Evolutionary conservation across 768 basidiomycete genomes (phyloP), one percentile per base, ranked within the genome.

Genomic region (Hericium coralloides): DNA sequence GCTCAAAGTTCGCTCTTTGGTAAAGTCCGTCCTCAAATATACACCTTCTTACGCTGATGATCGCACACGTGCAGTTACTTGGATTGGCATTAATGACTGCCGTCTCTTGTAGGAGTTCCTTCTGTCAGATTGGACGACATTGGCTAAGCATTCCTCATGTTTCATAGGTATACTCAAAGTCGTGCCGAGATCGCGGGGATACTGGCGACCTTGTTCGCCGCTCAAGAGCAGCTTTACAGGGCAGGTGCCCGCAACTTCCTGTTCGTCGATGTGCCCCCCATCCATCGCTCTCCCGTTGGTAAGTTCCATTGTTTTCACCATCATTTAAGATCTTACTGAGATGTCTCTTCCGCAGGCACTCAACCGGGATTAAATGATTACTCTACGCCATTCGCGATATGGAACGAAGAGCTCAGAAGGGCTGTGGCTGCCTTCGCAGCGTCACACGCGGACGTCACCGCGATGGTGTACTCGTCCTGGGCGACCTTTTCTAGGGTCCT

Each of bases 61-160:
- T 23, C 31, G 22, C 43, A 15, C 15, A 31, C 18, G 43, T 15
- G 52, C 55, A 85, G 83, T 82, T 5, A 82, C 79, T 2, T 85
- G 82, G 81, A 71, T 84, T 53, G 84, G 85, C 3, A 84, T 85
- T 56, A 87, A 85, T 57, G 84, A 85, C 67, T 78, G 79, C 72
- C 43, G 43, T 20, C 43, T 45, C 43, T 79, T 73, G 80, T 81
- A 65, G 53, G 75, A 60, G n/a, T 23, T 41, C 12, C 17, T 45
- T 17, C 18, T 38, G 7, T 10, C 22, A 3, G 48, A 50, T 12
- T 49, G 6, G 31, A 31, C 31, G 31, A 2, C 14, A 2, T 41
- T n/a, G 26, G 17, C 10, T 3, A 26, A 7, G 4, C 10, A 31
- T 9, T 31, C 7, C 8, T 31, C 18, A 26, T 12, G 20, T 25